Conservation (phyloP, 306 rosid genomes). For the Prunus kanzakura region DNA sequence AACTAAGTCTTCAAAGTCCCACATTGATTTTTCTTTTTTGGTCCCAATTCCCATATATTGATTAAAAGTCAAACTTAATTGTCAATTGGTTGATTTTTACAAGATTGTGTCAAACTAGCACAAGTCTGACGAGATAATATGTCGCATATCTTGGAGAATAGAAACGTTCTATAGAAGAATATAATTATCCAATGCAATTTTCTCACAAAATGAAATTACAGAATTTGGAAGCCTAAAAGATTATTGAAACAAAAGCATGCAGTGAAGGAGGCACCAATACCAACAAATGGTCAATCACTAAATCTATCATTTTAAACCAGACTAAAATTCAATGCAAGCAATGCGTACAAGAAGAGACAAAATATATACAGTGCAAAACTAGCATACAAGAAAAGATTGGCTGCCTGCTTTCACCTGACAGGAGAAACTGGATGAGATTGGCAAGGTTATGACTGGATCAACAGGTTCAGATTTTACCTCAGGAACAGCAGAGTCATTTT, state of each 20-base stretch:
- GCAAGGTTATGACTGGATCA: slow-evolving; percentile 6
- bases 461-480: slow-evolving; percentile 20
- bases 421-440: slow-evolving; percentile 23
- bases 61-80: too few species aligned
- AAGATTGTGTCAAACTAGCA: neutral
- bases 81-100: neutral
- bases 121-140: neutral
- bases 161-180: neutral
- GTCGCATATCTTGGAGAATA: neutral
- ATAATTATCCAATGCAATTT: neutral
- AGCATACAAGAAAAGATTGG: slow-evolving; percentile 40
- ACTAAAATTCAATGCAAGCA: slow-evolving; percentile 5
- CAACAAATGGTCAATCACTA: neutral
- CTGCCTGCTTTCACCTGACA: slow-evolving; percentile 31
- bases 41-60: neutral
- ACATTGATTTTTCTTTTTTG: neutral
- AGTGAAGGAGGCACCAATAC: neutral
- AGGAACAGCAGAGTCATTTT: neutral
- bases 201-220: neutral
- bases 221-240: neutral
- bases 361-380: neutral
- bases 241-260: neutral
- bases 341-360: slow-evolving; percentile 1
- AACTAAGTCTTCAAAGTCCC: neutral
- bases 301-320: too few species aligned